Evolutionary conservation across 192 early-diverging fungal species (phyloP), one percentile per base, ranked within the genome.

Genomic region (Coemansia sp.): DNA sequence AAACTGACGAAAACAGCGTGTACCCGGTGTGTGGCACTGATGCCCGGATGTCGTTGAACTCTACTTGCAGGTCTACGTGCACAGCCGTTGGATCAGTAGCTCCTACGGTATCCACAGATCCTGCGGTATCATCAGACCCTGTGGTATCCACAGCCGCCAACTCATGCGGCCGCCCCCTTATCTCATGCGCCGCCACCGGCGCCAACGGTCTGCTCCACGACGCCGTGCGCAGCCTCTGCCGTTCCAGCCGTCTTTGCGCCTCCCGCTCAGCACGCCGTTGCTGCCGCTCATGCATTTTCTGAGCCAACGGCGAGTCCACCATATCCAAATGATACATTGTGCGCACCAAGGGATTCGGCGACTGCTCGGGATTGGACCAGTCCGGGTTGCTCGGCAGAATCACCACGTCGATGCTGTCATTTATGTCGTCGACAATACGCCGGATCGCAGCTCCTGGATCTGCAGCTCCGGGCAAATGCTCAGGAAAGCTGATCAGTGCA

Each of bases 41-140:
- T 0, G 97, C 94, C 55, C 94, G 93, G 54, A 93, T 85, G 74
- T 97, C 90, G 63, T 96, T 93, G 66, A 98, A 89, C 39, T 88
- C 84, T 25, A 98, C 87, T 64, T 90, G 85, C 58, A 93, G 85
- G 49, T 92, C 87, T 82, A 97, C 90, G 6, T 69, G 61, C 2
- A 75, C 66, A 1, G 69, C 70, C 1, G 59, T 70, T 5, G 79
- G 70, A 24, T 75, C 73, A 27, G 59, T 60, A 22, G 27, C 32
- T 0, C 41, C 25, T 2, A 50, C 54, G 3, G 53, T n/a, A 39
- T 37, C 6, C 4, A 17, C 24, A 32, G 32, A 7, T 6, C 32
- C 32, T 32, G 32, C 32, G 6, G 6, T 32, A 32, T 32, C 6
- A 32, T 32, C 7, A 7, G 32, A 32, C 32, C 32, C 32, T 32